Percentiles rank a stretch among this genome's conserved stretches.
These are phyloP conservation scores for Starmera quercuum DNA, from an alignment of 805 yeast genomes.

Conservation along the genomic window DNA sequence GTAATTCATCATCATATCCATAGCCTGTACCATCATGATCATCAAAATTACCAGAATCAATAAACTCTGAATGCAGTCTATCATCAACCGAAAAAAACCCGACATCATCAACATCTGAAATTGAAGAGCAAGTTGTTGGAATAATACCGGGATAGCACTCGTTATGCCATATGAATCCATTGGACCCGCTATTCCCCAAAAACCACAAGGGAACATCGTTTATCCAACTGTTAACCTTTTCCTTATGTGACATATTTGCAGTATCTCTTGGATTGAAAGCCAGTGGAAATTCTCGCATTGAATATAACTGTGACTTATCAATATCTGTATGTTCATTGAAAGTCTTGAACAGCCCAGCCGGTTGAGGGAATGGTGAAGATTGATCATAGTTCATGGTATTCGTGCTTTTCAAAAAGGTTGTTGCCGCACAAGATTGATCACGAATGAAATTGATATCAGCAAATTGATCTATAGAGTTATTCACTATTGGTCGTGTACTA, in stretches of 20 bases:
- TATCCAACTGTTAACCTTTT: conserved; percentile 64
- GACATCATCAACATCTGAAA: not conserved
- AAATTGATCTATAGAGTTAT: no score
- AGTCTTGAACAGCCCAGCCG: no score
- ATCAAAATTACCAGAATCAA: conserved; percentile 2
- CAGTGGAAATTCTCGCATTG: conserved; percentile 27
- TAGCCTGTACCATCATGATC: conserved; percentile 7
- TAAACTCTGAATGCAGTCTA: no score
- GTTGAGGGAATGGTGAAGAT: no score
- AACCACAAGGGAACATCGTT: conserved; percentile 43
- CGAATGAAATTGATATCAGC: no score
- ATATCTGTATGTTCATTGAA: no score
- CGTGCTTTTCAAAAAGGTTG: no score
- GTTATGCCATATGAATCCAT: conserved; percentile 21
- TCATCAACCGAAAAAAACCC: no score
- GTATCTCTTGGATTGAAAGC: conserved; percentile 56
- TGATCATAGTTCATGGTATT: no score
- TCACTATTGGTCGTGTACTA: no score
- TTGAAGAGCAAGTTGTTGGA: conserved; percentile 10
- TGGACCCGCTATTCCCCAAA: conserved; percentile 6
- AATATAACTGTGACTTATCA: no score
- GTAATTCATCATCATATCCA: not conserved
- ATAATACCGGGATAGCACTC: conserved; percentile 48
- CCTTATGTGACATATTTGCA: conserved; percentile 55
- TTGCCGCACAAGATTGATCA: no score